Conservation (phyloP, 2,329 filamentous ascomycete species). For the Dothiorella sarmentorum region DNA sequence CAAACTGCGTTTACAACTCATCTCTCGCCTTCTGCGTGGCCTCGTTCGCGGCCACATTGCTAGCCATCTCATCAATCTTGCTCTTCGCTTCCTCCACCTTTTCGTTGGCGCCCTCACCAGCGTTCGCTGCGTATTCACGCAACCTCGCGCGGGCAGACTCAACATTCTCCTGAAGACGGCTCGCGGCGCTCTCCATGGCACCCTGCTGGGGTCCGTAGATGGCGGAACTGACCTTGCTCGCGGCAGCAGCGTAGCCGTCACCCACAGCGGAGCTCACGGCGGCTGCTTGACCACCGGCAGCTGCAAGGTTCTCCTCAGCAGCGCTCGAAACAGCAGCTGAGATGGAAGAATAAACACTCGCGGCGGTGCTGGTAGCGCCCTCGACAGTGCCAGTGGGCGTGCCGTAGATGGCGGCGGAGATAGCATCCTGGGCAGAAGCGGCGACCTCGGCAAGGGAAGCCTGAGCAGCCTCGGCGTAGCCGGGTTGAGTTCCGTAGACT, state of each 20-base stretch:
- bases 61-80: conserved; percentile 47
- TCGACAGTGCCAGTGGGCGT: conserved; percentile 45
- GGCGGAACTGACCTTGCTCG: conserved; percentile 40
- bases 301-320: conserved; percentile 37
- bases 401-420: conserved; percentile 57
- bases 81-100: conserved; percentile 36
- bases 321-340: conserved; percentile 38
- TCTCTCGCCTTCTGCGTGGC: conserved; percentile 49
- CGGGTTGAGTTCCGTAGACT: conserved; percentile 53
- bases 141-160: conserved; percentile 45
- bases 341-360: conserved; percentile 44
- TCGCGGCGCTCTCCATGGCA: conserved; percentile 45
- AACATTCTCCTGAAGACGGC: conserved; percentile 40
- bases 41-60: conserved; percentile 38
- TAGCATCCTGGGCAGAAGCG: conserved; percentile 52
- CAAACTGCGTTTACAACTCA: conserved; percentile 45
- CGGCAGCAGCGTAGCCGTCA: conserved; percentile 24
- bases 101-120: conserved; percentile 28
- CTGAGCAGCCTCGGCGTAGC: conserved; percentile 53
- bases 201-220: conserved; percentile 48
- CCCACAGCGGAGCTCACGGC: conserved; percentile 25
- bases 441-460: conserved; percentile 53
- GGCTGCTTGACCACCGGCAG: conserved; percentile 24
- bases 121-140: conserved; percentile 37
- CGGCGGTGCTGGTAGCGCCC: conserved; percentile 43